These are phyloP conservation scores for Zizania palustris DNA, from an alignment of 202 grass and related monocot genomes.

Conservation along the genomic window DNA sequence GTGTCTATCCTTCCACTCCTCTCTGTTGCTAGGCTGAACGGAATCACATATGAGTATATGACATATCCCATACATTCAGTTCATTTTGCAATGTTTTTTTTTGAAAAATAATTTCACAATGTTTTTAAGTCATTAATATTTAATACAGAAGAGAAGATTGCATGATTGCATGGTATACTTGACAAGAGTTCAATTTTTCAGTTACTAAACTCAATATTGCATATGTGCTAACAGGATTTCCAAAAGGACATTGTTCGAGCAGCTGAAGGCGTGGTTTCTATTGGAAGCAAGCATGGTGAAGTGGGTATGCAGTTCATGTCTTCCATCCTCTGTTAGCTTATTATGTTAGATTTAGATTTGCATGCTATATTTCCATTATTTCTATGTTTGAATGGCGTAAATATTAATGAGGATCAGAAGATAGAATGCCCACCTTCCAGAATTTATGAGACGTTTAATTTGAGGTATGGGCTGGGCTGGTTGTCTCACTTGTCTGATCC, in stretches of 20 bases:
- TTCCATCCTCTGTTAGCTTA: slow-evolving; percentile 20
- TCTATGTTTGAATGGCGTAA: slow-evolving; percentile 32
- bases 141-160: neutral
- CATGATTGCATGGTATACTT: slow-evolving; percentile 1
- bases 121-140: neutral
- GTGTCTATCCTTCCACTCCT: too few species aligned
- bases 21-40: too few species aligned
- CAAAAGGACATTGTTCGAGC: slow-evolving; percentile 93
- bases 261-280: slow-evolving; percentile 67
- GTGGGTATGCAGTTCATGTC: slow-evolving; percentile 58
- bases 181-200: slow-evolving; percentile 25
- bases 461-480: neutral
- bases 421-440: slow-evolving; percentile 30
- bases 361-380: slow-evolving; percentile 13
- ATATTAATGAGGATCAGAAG: slow-evolving; percentile 21
- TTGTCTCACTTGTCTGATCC: slow-evolving; percentile 4
- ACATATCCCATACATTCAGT: slow-evolving; percentile 22
- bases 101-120: too few species aligned
- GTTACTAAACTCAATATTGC: slow-evolving; percentile 37
- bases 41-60: slow-evolving; percentile 9
- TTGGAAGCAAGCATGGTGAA: slow-evolving; percentile 83
- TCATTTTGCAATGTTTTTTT: slow-evolving; percentile 7
- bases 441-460: slow-evolving; percentile 20
- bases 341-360: slow-evolving; percentile 19
- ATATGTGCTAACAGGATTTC: slow-evolving; percentile 75